A percentile compares a stretch with the other conserved stretches of the same genome.
Conservation (phyloP, 2,329 filamentous ascomycete genomes). For the Scolecobasidium constrictum region DNA sequence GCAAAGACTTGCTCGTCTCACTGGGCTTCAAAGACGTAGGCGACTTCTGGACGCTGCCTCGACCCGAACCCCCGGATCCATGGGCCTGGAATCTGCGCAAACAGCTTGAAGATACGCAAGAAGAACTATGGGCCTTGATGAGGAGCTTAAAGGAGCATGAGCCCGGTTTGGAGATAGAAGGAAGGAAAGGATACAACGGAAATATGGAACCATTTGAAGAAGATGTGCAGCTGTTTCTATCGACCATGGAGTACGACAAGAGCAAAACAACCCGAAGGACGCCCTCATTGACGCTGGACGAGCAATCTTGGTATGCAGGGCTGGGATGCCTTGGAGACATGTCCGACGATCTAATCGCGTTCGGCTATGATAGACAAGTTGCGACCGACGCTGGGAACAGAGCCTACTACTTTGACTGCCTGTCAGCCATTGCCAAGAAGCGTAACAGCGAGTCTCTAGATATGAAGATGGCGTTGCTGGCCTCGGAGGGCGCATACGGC, state of each 20-base stretch:
- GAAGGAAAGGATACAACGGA: slow-evolving; percentile 4
- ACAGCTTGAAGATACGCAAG: slow-evolving; percentile 9
- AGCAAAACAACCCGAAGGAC: slow-evolving; percentile 8
- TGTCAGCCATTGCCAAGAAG: slow-evolving; percentile 47
- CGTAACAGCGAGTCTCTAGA: slow-evolving; percentile 47
- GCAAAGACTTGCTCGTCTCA: slow-evolving; percentile 44
- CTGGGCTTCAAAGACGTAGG: slow-evolving; percentile 41
- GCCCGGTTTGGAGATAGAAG: not conserved
- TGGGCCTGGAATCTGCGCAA: slow-evolving; percentile 7
- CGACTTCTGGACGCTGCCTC: slow-evolving; percentile 4
- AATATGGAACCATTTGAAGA: slow-evolving; percentile 3
- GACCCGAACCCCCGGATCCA: slow-evolving; percentile 2
- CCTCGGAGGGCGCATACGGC: slow-evolving; percentile 47
- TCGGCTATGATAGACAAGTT: slow-evolving; percentile 51
- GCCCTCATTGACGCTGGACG: slow-evolving; percentile 16
- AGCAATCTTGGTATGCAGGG: slow-evolving; percentile 44
- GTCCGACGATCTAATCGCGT: slow-evolving; percentile 48
- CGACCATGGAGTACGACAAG: slow-evolving; percentile 8
- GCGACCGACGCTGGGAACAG: slow-evolving; percentile 42
- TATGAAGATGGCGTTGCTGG: slow-evolving; percentile 45
- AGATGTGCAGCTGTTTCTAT: slow-evolving; percentile 5
- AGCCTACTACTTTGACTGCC: slow-evolving; percentile 54
- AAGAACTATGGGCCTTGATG: slow-evolving; percentile 9
- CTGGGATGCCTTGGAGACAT: slow-evolving; percentile 54
- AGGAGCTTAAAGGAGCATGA: not conserved